A percentile compares a stretch with the other conserved stretches of the same genome.
phyloP scores from a whole-genome alignment of 768 basidiomycete species.

The Phaffia tasmanica region DNA sequence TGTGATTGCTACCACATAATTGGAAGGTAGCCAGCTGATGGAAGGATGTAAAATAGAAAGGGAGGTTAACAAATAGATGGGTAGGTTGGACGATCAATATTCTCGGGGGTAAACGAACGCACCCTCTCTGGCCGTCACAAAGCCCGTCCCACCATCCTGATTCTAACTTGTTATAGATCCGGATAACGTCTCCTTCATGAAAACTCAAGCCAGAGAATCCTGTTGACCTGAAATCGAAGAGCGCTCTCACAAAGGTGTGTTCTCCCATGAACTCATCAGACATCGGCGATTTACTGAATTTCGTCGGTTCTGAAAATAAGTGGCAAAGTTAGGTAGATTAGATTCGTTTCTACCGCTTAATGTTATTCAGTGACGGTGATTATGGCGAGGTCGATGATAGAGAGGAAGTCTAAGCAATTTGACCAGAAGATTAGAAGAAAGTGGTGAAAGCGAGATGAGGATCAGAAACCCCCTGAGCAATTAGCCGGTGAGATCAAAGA shows the following conservation, averaged over 20 bases:
- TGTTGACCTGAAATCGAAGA: slow-evolving; percentile 70
- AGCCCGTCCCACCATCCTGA: slow-evolving; percentile 99
- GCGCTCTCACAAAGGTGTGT: slow-evolving; percentile 71
- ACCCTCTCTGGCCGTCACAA: slow-evolving; percentile 71
- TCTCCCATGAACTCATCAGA: background rate
- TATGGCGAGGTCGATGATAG: too few relatives aligned
- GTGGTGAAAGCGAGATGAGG: too few relatives aligned
- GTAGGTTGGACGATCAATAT: background rate
- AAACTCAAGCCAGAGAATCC: slow-evolving; percentile 86
- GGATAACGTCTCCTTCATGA: slow-evolving; percentile 73
- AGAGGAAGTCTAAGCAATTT: too few relatives aligned
- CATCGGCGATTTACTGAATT: too few relatives aligned
- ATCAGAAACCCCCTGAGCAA: too few relatives aligned
- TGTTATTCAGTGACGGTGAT: too few relatives aligned
- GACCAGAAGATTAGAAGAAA: too few relatives aligned
- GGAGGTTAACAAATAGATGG: background rate
- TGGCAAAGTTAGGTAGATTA: too few relatives aligned
- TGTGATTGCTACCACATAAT: slow-evolving; percentile 71
- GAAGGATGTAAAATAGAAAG: background rate
- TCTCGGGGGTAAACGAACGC: slow-evolving; percentile 19
- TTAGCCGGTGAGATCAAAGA: too few relatives aligned
- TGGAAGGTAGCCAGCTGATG: slow-evolving; percentile 75
- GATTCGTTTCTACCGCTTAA: too few relatives aligned
- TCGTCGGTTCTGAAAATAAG: too few relatives aligned
- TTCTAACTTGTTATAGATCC: slow-evolving; percentile 78